These are phyloP conservation scores for Pleurotus citrinopileatus DNA, from an alignment of 768 basidiomycete genomes.

Conservation along the genomic window DNA sequence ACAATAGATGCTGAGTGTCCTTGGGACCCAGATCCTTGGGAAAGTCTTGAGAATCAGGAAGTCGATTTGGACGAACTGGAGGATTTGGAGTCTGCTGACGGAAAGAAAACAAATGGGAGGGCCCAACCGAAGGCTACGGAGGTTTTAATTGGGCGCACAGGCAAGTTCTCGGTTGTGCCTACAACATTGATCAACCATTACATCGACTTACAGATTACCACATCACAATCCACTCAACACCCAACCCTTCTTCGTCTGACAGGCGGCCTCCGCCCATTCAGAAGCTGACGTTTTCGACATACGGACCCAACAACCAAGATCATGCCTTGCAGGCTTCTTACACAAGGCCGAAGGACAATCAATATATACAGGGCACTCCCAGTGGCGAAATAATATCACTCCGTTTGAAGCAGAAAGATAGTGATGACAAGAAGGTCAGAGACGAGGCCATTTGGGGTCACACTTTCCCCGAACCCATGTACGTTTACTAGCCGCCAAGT, in stretches of 20 bases:
- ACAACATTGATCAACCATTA: no score
- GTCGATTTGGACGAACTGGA: conserved; percentile 62
- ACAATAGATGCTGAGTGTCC: conserved; percentile 76
- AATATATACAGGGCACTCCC: conserved; percentile 78
- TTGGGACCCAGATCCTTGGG: conserved; percentile 60
- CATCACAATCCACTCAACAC: conserved; percentile 73
- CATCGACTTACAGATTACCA: conserved; percentile 93
- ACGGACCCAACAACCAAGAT: conserved; percentile 91
- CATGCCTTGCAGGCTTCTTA: conserved; percentile 70
- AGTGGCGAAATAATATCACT: conserved; percentile 80
- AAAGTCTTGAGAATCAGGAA: conserved; percentile 34
- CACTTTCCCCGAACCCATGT: conserved; percentile 68
- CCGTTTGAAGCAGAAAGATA: conserved; percentile 35
- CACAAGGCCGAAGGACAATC: conserved; percentile 70
- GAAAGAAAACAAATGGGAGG: conserved; percentile 35
- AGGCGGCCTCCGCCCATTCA: conserved; percentile 48
- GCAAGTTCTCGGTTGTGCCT: no score
- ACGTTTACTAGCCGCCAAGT: conserved; percentile 22
- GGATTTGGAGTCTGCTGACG: conserved; percentile 29
- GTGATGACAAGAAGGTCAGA: neutral
- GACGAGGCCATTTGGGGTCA: conserved; percentile 49
- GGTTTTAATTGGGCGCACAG: conserved; percentile 50
- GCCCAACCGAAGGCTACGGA: conserved; percentile 41
- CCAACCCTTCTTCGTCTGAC: conserved; percentile 22
- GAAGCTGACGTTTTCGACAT: conserved; percentile 86